A percentile compares a stretch with the other conserved stretches of the same genome.
These are phyloP conservation scores for Suillus subluteus DNA, from an alignment of 768 basidiomycete species.

Conservation along the genomic window DNA sequence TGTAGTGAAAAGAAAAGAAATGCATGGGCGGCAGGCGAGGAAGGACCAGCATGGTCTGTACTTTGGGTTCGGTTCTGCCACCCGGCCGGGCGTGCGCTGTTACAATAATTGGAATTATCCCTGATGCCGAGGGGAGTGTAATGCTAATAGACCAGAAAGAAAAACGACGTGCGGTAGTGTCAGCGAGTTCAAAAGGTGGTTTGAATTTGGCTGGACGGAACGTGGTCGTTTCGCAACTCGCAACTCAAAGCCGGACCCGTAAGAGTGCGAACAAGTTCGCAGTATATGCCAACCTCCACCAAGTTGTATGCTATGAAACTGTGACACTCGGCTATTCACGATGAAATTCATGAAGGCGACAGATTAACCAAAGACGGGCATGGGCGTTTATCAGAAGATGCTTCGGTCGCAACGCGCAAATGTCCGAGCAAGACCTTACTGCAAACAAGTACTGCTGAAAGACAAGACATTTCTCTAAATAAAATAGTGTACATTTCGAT, in stretches of 20 bases:
- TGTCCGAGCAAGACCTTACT: no score
- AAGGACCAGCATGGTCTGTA: neutral
- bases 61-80: neutral
- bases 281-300: neutral
- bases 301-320: neutral
- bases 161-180: neutral
- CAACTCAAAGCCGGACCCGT: neutral
- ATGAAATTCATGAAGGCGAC: neutral
- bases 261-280: neutral
- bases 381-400: neutral
- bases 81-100: neutral
- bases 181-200: neutral
- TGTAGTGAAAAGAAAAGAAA: neutral
- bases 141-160: neutral
- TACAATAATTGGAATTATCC: neutral
- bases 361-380: neutral
- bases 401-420: neutral
- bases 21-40: neutral
- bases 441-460: neutral
- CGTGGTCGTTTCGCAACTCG: neutral
- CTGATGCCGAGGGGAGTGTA: neutral
- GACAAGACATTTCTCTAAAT: neutral
- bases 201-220: neutral
- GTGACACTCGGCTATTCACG: neutral
- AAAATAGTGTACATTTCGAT: neutral